A percentile compares a stretch with the other conserved stretches of the same genome.
Evolutionary conservation across 2,329 filamentous ascomycete species (phyloP).

Genomic region (Alternaria alternata): DNA sequence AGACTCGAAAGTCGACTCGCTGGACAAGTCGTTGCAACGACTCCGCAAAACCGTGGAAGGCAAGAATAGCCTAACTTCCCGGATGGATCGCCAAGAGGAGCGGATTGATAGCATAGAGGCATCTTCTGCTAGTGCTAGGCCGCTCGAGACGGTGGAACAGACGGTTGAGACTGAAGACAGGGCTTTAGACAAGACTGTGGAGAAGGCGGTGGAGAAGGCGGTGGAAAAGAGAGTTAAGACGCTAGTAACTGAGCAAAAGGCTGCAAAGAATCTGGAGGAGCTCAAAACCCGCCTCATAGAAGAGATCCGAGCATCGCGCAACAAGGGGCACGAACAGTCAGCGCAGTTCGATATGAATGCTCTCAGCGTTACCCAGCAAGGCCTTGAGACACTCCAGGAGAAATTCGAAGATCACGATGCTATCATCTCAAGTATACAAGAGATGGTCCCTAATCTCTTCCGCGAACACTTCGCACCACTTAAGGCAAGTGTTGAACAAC

Average conservation of each 20-base stretch:
- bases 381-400: background rate
- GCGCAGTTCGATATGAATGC: background rate
- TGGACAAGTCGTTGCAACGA: background rate
- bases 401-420: background rate
- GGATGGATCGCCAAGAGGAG: background rate
- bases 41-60: background rate
- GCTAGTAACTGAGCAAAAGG: background rate
- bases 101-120: background rate
- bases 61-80: background rate
- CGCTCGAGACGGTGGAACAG: background rate
- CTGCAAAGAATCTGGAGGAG: background rate
- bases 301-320: background rate
- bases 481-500: constrained; percentile 5
- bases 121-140: background rate
- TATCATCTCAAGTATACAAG: background rate
- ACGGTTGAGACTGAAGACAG: background rate
- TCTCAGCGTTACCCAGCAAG: background rate
- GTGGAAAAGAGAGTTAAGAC: background rate
- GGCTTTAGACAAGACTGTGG: background rate
- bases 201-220: too few relatives aligned
- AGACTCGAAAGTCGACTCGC: background rate
- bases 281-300: background rate
- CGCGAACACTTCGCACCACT: constrained; percentile 18
- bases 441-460: constrained; percentile 13
- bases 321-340: background rate